Evolutionary conservation across 441 rosid genomes (phyloP), one percentile per base, ranked within the genome.

Genomic region (Macaranga tanarius): DNA sequence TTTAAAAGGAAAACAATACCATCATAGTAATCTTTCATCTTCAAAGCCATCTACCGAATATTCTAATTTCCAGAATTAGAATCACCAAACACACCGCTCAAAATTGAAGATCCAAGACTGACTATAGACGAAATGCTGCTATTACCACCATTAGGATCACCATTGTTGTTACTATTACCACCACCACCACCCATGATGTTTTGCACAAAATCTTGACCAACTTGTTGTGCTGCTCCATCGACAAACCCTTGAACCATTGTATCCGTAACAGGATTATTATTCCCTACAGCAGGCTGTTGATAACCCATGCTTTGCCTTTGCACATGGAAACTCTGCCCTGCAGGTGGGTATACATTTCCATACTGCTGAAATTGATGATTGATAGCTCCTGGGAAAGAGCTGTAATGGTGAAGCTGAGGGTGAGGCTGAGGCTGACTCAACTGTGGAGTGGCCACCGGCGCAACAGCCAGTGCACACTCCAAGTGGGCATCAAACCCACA

Each of bases 401-500:
- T 31, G 59, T 65, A 60, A 55, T 76, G 79, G 51, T 76, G 86
- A 67, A 76, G 48, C 17, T 77, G 57, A 11, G 57, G 78, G 51
- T 63, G 72, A 15, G 63, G 17, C 61, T 34, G 75, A 51, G 13
- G 10, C 56, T 16, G 42, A 17, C n/a, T 17, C 9, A 40, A 16
- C 44, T n/a, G 44, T 19, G 25, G 20, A 45, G 22, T 0, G 7
- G 44, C 15, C 15, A 7, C 10, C 6, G 52, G 3, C 9, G 38
- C 47, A 38, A 13, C 55, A 55, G 65, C 67, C 42, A 58, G 65
- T 20, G 79, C 84, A 47, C 93, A 87, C 48, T 82, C 82, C 54
- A 87, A 28, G 64, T 87, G 93, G 34, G 86, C 86, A 28, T 87
- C 93, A 20, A 89, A 89, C 71, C 81, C 89, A 60, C 93, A 89